Evolutionary conservation across 768 basidiomycete species (phyloP), one percentile per base, ranked within the genome.

Genomic region (Trametes elegans): DNA sequence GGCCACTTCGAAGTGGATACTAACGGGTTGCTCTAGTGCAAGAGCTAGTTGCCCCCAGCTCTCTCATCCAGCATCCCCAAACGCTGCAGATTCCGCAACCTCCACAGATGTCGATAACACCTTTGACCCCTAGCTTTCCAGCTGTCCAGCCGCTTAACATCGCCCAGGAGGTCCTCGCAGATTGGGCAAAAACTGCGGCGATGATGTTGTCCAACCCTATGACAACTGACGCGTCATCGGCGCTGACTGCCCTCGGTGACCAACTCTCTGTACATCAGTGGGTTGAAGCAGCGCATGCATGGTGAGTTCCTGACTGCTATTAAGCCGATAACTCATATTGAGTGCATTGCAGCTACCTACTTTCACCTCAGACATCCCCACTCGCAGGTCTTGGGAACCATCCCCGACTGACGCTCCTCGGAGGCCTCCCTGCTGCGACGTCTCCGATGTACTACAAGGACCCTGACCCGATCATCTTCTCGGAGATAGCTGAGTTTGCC

Each of bases 401-500:
- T 11, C 78, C 82, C 21, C 85, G 91, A 10, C 76, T 94, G 26
- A 76, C 82, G 5, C 74, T 98, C 23, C 66, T 94, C 35, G 92
- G 93, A n/a, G 82, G 73, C 65, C 88, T 85, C 1, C 5, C 75
- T 73, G 45, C 65, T 66, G 29, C 41, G 8, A 16, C n/a, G 14
- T 71, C 67, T 34, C 77, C 82, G 0, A 75, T 71, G 48, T 84
- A 83, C 65, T 71, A 75, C 66, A 82, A 79, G 66, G 84, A 93
- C 64, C 71, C 78, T 2, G 94, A 97, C 65, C 73, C 87, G 2
- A 74, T 93, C 45, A 82, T 95, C 55, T 81, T 97, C 60, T 86
- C 93, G 2, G 97, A 99, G 72, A 85, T 97, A 43, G 74, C 85
- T 13, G 97, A 99, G 73, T 98, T 93, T 68, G 95, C 92, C 0